Evolutionary conservation across 768 basidiomycete genomes (phyloP).

Genomic region (Lentinula guzmanii): DNA sequence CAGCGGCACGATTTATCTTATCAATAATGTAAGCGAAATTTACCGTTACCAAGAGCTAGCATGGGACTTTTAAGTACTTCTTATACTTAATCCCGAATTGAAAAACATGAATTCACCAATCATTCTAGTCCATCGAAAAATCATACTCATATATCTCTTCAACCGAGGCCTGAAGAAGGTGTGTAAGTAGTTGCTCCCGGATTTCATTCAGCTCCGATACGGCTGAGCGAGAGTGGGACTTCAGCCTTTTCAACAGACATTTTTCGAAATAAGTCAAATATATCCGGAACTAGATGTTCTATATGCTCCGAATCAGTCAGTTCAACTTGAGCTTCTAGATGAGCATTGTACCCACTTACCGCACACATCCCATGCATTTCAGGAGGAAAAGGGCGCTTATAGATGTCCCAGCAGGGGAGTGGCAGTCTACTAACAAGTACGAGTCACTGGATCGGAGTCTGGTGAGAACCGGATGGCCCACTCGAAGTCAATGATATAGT

Average conservation of each 20-base stretch:
- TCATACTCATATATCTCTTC: background rate
- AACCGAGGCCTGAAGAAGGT: background rate
- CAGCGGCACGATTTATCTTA: no score
- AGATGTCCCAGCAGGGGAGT: background rate
- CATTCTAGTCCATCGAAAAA: no score
- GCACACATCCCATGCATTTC: slow-evolving; percentile 5
- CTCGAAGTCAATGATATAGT: slow-evolving; percentile 7
- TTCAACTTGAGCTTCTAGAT: background rate
- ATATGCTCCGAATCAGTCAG: background rate
- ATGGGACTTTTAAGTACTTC: no score
- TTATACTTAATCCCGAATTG: no score
- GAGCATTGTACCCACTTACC: background rate
- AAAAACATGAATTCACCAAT: no score
- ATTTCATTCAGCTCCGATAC: background rate
- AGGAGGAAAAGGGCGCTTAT: background rate
- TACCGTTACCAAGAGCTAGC: no score
- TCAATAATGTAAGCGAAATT: no score
- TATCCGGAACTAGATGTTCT: background rate
- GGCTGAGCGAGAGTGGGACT: background rate
- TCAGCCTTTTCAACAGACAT: background rate
- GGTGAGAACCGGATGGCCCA: background rate
- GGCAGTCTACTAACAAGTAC: slow-evolving; percentile 1
- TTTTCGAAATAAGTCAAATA: background rate
- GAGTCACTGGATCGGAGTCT: background rate
- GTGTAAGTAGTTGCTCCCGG: background rate